These are phyloP conservation scores for Naganishia vaughanmartiniae DNA, from an alignment of 768 basidiomycete genomes.

Conservation along the genomic window DNA sequence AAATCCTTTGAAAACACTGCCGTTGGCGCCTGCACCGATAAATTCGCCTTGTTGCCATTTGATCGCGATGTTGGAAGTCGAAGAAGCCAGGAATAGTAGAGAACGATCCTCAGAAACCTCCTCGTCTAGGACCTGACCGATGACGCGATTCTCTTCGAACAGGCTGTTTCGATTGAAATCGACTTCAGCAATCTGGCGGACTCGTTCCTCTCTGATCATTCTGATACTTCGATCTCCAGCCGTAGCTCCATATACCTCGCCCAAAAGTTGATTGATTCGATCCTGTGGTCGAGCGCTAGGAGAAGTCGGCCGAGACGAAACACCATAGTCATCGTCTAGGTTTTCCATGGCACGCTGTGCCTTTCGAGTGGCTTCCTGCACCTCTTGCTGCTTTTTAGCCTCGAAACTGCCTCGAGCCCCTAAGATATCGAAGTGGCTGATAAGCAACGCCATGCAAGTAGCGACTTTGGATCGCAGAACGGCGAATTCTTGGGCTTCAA, in stretches of 20 bases:
- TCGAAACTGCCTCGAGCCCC: conserved; percentile 86
- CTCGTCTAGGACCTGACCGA: conserved; percentile 90
- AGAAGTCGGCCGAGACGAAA: conserved; percentile 42
- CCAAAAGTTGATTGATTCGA: conserved; percentile 30
- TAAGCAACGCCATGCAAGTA: conserved; percentile 92
- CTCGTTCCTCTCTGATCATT: conserved; percentile 70
- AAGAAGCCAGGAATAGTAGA: conserved; percentile 87
- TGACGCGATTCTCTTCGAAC: conserved; percentile 67
- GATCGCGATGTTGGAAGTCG: conserved; percentile 90
- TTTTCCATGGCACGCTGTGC: conserved; percentile 59
- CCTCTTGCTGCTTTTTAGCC: conserved; percentile 84
- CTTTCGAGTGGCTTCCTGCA: conserved; percentile 58
- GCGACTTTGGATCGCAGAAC: conserved; percentile 87
- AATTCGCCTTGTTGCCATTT: conserved; percentile 98
- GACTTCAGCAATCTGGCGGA: conserved; percentile 53
- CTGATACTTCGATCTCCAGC: conserved; percentile 60
- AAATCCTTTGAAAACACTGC: conserved; percentile 97
- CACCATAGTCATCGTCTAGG: conserved; percentile 47
- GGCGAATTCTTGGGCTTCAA: conserved; percentile 84
- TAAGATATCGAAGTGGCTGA: conserved; percentile 95
- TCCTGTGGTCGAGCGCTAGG: conserved; percentile 30
- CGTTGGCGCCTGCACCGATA: conserved; percentile 97
- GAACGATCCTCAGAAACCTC: conserved; percentile 91
- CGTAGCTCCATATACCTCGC: conserved; percentile 30
- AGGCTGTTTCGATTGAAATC: conserved; percentile 54